Evolutionary conservation across 495 filamentous ascomycete species (phyloP).

Genomic region (Pyronema domesticum): DNA sequence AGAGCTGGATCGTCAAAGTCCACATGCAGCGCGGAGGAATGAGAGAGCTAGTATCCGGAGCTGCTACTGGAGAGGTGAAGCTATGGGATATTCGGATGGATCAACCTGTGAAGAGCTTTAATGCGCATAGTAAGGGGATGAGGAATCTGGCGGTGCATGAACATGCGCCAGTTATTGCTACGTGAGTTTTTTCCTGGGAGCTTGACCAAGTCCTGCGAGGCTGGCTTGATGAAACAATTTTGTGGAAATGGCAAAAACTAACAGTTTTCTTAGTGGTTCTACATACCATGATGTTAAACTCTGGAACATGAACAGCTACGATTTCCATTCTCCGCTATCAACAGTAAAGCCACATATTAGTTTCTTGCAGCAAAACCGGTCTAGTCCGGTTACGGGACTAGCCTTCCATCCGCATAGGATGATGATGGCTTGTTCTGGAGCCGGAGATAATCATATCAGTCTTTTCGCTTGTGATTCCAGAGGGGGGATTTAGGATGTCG

Average conservation of each 20-base stretch:
- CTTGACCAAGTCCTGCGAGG: neutral
- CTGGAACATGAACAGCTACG: slow-evolving; percentile 47
- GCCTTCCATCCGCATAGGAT: slow-evolving; percentile 94
- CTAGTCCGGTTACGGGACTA: slow-evolving; percentile 64
- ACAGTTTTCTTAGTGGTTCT: slow-evolving; percentile 43
- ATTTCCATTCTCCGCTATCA: slow-evolving; percentile 39
- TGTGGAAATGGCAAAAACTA: neutral
- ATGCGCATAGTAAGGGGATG: slow-evolving; percentile 58
- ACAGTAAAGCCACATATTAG: slow-evolving; percentile 72
- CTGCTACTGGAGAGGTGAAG: slow-evolving; percentile 77
- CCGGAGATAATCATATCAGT: slow-evolving; percentile 55
- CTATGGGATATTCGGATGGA: slow-evolving; percentile 93
- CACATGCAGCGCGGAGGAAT: slow-evolving; percentile 94
- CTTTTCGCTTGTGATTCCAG: slow-evolving; percentile 42
- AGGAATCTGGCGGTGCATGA: slow-evolving; percentile 85
- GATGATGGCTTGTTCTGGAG: slow-evolving; percentile 66
- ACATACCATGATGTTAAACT: slow-evolving; percentile 75
- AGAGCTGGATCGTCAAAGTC: slow-evolving; percentile 82
- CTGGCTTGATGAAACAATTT: neutral
- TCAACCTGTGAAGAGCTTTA: slow-evolving; percentile 49
- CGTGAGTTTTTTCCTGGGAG: slow-evolving; percentile 41
- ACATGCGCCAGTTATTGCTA: slow-evolving; percentile 87
- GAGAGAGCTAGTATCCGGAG: slow-evolving; percentile 72
- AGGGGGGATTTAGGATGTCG: slow-evolving; percentile 15
- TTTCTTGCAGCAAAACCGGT: slow-evolving; percentile 63